These are phyloP conservation scores for Cyclotella distinguenda DNA, from an alignment of 108 stramenopile species.

Conservation along the genomic window DNA sequence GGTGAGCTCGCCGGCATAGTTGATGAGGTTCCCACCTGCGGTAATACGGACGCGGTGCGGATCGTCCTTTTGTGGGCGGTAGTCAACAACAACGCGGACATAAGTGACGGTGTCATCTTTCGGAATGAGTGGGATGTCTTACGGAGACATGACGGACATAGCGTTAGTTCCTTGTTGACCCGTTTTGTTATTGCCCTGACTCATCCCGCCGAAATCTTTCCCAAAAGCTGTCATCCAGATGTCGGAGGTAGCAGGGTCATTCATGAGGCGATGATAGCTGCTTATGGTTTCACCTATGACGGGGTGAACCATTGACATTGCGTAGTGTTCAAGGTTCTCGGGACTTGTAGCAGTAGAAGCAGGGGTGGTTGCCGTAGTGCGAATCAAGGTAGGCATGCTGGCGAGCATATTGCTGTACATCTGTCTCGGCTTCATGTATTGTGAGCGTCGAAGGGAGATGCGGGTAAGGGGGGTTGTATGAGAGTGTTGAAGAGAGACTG, in stretches of 20 bases:
- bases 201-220: slow-evolving; percentile 14
- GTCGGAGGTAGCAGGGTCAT: neutral
- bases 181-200: slow-evolving; percentile 18
- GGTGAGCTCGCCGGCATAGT: slow-evolving; percentile 16
- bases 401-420: too few relatives aligned
- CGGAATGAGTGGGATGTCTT: slow-evolving; percentile 10
- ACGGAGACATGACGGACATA: neutral
- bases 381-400: too few relatives aligned
- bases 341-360: too few relatives aligned
- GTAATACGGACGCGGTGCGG: slow-evolving; percentile 14
- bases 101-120: slow-evolving; percentile 19
- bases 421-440: too few relatives aligned
- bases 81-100: slow-evolving; percentile 15
- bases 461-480: too few relatives aligned
- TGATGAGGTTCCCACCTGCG: slow-evolving; percentile 25
- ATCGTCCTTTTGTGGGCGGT: slow-evolving; percentile 26
- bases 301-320: too few relatives aligned
- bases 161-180: slow-evolving; percentile 1
- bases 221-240: too few relatives aligned
- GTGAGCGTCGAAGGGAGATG: too few relatives aligned
- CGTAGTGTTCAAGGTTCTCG: too few relatives aligned
- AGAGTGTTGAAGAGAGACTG: too few relatives aligned
- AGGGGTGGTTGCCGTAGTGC: too few relatives aligned
- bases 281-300: slow-evolving; percentile 13
- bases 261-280: neutral